phyloP scores from a whole-genome alignment of 2,329 filamentous ascomycete species.

The Fusarium foetens region DNA sequence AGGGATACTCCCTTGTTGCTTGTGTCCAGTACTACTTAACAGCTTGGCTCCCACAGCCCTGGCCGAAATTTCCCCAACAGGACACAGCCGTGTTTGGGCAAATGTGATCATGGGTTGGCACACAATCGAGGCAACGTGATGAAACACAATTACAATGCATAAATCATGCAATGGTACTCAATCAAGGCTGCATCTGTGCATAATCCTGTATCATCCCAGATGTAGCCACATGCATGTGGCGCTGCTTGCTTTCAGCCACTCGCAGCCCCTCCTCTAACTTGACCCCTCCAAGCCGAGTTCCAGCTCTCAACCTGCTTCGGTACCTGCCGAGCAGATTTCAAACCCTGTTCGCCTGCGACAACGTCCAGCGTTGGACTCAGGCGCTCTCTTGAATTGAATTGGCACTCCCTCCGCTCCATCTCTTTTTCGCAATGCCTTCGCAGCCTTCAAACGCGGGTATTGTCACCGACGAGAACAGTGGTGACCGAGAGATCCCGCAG shows the following conservation, averaged over 20 bases:
- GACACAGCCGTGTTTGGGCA: background rate
- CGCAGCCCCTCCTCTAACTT: conserved; percentile 22
- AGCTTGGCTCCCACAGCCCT: background rate
- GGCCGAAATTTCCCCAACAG: background rate
- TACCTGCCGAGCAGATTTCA: conserved; percentile 32
- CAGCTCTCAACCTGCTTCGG: conserved; percentile 22
- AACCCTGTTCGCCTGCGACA: conserved; percentile 6
- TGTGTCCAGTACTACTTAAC: background rate
- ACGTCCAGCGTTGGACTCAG: conserved; percentile 1
- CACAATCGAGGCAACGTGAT: background rate
- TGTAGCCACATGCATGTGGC: conserved; percentile 28
- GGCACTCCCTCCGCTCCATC: background rate
- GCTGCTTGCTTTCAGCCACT: background rate
- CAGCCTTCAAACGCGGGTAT: conserved; percentile 74
- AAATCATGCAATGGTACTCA: background rate
- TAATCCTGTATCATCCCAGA: background rate
- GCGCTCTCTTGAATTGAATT: background rate
- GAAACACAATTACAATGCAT: background rate
- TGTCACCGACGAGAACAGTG: conserved; percentile 77
- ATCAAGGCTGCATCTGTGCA: background rate
- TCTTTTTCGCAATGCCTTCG: conserved; percentile 55
- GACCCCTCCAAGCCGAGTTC: conserved; percentile 25
- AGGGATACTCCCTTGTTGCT: conserved; percentile 7
- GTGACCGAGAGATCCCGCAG: conserved; percentile 88
- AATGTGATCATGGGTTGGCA: background rate